phyloP scores from a whole-genome alignment of 768 basidiomycete genomes.

The Boletus rubescentipes region DNA sequence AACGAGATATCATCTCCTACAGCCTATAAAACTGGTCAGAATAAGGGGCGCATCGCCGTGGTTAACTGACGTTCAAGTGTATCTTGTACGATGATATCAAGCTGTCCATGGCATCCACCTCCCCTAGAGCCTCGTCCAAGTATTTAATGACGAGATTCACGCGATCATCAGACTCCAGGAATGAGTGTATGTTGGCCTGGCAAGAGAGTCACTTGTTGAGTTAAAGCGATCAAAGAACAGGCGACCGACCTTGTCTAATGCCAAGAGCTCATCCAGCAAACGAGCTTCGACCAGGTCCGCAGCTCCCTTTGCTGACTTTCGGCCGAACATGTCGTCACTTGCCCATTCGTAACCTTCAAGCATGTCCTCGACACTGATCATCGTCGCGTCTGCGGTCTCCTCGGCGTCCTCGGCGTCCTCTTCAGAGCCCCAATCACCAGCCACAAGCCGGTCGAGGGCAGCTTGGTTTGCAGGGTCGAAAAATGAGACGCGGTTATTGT shows the following conservation, averaged over 20 bases:
- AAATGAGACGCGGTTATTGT: constrained; percentile 77
- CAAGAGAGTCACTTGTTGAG: not conserved
- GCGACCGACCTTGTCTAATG: constrained; percentile 79
- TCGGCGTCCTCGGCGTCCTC: constrained; percentile 61
- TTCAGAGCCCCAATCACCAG: constrained; percentile 41
- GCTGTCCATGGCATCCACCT: constrained; percentile 88
- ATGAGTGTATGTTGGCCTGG: constrained; percentile 93
- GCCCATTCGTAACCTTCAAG: constrained; percentile 98
- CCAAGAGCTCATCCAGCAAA: constrained; percentile 84
- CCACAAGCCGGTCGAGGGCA: constrained; percentile 66
- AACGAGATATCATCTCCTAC: constrained; percentile 93
- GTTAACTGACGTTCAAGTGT: constrained; percentile 78
- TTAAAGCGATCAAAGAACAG: not conserved
- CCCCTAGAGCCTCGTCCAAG: constrained; percentile 85
- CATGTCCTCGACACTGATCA: constrained; percentile 97
- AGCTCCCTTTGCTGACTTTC: constrained; percentile 64
- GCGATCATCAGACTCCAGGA: constrained; percentile 93
- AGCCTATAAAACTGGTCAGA: constrained; percentile 51
- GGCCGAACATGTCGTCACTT: constrained; percentile 69
- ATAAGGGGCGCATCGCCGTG: not conserved
- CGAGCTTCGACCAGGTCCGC: constrained; percentile 92
- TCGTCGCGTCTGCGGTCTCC: constrained; percentile 75
- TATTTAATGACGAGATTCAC: constrained; percentile 81
- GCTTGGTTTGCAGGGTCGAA: constrained; percentile 81
- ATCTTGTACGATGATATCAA: constrained; percentile 93